Evolutionary conservation across 495 filamentous ascomycete species (phyloP), one percentile per base, ranked within the genome.

Genomic region (Trichoderma asperelloides): DNA sequence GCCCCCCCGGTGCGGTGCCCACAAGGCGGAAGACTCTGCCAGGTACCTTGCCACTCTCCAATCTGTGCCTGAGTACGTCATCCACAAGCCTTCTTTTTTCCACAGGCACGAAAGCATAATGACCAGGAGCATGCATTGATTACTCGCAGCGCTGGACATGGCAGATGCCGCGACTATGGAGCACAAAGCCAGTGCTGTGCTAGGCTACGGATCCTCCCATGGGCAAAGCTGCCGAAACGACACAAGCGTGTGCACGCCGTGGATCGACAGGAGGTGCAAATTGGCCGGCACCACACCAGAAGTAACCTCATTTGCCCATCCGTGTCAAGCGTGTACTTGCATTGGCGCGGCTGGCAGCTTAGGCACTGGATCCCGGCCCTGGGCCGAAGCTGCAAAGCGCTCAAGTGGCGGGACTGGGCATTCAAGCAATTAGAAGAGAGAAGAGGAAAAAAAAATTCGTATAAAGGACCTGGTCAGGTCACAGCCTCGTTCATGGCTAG

Each of bases 211-310:
- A 30, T 23, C 23, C 16, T 60, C 27, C 28, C 11, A 12, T 60
- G 55, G 27, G 25, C 27, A 30, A 60, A 60, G 55, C 28, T 30
- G 55, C 25, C 55, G 16, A 25, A 28, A 60, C 27, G 25, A 18
- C 55, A 25, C 28, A 28, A 30, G 55, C 55, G 28, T 60, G 55
- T 60, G 55, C 25, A 5, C 8, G 25, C 25, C 55, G 55, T 28
- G 55, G 55, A 60, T 60, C 55, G 55, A 60, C 55, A 60, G 55
- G 55, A 60, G 55, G 43, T 47, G 43, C 43, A 16, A 47, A 47
- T 47, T 47, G n/a, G 43, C 13, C 4, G 33, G 33, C 33, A 37
- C n/a, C 23, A 30, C 55, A 30, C 55, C 55, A 60, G 55, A 60
- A 30, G 27, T 60, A 18, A 30, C n/a, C 55, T 13, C 27, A 60